These are phyloP conservation scores for cucumber (Cucumis sativus) DNA, from an alignment of 306 rosid genomes.

Conservation along the genomic window Cucumber_9930_V3 NC_026655.2:6284001-6284500, in stretches of 20 bases:
- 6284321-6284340: neutral
- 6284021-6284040: neutral
- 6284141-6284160: neutral
- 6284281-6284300: neutral
- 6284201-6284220: neutral
- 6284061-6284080: neutral
- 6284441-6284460: constrained; percentile 76
- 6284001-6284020: neutral
- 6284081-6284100: neutral
- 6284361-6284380: constrained; percentile 79
- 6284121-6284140: neutral
- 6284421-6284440: constrained; percentile 87
- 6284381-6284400: constrained; percentile 96
- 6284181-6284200: neutral
- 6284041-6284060: neutral
- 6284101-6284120: neutral
- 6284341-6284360: neutral
- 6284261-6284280: neutral
- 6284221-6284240: neutral
- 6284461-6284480: neutral
- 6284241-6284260: neutral
- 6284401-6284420: constrained; percentile 74
- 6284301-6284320: neutral
- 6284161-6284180: neutral
- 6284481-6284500: neutral